Percentiles rank a stretch among this genome's conserved stretches.
Evolutionary conservation across 345 rosid genomes (phyloP).

Genomic region (Eucalyptus tenuipes): DNA sequence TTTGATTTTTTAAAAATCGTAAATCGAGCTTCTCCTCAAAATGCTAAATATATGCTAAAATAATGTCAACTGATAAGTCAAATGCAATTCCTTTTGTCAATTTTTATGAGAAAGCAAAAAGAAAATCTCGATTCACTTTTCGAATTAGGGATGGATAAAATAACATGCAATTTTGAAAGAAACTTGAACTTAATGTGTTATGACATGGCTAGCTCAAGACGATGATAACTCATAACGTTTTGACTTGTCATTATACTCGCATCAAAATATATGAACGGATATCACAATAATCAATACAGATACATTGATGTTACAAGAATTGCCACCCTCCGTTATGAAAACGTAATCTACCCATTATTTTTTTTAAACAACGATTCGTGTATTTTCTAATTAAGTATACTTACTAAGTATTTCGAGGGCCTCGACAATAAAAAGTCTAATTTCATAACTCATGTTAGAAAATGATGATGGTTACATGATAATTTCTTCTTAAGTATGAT

Average conservation of each 20-base stretch:
- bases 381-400: background rate
- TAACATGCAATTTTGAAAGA: background rate
- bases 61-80: fast-evolving
- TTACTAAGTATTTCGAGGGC: background rate
- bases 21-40: fast-evolving
- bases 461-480: background rate
- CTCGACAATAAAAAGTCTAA: fast-evolving
- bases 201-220: background rate
- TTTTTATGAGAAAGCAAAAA: fast-evolving
- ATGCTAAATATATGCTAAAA: background rate
- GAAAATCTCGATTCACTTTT: background rate
- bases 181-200: fast-evolving
- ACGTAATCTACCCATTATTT: background rate
- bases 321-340: fast-evolving
- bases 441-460: background rate
- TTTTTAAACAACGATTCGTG: fast-evolving
- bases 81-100: background rate
- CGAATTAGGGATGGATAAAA: fast-evolving
- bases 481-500: background rate
- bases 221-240: fast-evolving
- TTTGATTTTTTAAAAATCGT: background rate
- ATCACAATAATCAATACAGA: fast-evolving
- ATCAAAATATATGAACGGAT: fast-evolving
- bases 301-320: fast-evolving
- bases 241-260: fast-evolving